Conservation (phyloP, 495 filamentous ascomycete species). For the Tuber umbilicatum region DNA sequence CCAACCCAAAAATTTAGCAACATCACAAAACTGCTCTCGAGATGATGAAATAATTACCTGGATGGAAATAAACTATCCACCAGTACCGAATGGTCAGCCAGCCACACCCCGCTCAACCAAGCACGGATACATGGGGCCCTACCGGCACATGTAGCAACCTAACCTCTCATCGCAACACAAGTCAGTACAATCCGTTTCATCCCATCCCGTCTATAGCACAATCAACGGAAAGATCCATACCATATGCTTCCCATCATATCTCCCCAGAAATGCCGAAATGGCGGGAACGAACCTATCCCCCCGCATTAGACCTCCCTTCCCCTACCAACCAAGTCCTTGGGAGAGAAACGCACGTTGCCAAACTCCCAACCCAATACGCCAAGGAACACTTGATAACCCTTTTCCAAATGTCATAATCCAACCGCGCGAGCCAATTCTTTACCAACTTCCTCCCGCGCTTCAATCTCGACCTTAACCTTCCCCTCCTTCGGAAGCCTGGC, state of each 20-base stretch:
- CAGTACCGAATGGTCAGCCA: constrained; percentile 6
- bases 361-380: constrained; percentile 80
- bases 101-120: neutral
- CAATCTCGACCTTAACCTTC: neutral
- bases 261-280: constrained; percentile 65
- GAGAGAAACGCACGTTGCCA: constrained; percentile 68
- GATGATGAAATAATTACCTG: constrained; percentile 42
- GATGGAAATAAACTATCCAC: constrained; percentile 85
- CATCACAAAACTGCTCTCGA: neutral
- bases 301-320: constrained; percentile 3
- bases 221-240: constrained; percentile 62
- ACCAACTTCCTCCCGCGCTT: neutral
- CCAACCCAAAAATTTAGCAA: neutral
- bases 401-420: constrained; percentile 22
- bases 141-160: constrained; percentile 41
- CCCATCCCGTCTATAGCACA: neutral
- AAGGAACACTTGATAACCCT: constrained; percentile 83
- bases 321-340: neutral
- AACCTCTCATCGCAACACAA: neutral
- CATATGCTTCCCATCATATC: constrained; percentile 92
- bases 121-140: neutral
- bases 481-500: neutral
- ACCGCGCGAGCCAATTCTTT: constrained; percentile 3
- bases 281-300: constrained; percentile 44
- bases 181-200: neutral